A percentile compares a stretch with the other conserved stretches of the same genome.
These are phyloP conservation scores for Ogataea corticis DNA, from an alignment of 805 yeast genomes.

Conservation along the genomic window DNA sequence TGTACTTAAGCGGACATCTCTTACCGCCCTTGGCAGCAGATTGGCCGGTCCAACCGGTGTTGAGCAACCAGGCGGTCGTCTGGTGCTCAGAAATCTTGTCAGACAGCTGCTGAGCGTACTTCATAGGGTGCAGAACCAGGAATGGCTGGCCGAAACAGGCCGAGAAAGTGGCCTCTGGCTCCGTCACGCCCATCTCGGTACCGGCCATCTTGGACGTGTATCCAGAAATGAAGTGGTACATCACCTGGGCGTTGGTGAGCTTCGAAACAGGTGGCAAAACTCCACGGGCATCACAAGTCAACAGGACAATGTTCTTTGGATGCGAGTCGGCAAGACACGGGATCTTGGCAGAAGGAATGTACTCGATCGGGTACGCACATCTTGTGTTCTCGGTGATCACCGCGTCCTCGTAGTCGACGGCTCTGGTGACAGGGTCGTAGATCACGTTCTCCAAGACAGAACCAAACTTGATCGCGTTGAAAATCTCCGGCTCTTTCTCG, in stretches of 20 bases:
- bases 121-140: conserved; percentile 97
- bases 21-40: conserved; percentile 91
- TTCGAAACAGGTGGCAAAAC: conserved; percentile 96
- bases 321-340: conserved; percentile 90
- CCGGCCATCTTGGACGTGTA: conserved; percentile 99
- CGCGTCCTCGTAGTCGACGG: conserved; percentile 81
- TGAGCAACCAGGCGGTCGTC: conserved; percentile 93
- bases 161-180: conserved; percentile 96
- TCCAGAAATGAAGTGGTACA: conserved; percentile 98
- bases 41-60: conserved; percentile 98
- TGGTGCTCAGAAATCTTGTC: conserved; percentile 87
- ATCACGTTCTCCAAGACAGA: conserved; percentile 91
- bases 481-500: conserved; percentile 97
- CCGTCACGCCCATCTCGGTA: conserved; percentile 97
- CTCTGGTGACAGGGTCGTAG: conserved; percentile 75
- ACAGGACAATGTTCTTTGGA: conserved; percentile 87
- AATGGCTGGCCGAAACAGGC: conserved; percentile 99
- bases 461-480: conserved; percentile 91
- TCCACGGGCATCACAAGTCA: conserved; percentile 98
- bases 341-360: conserved; percentile 91
- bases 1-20: conserved; percentile 96
- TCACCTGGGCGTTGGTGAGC: conserved; percentile 91
- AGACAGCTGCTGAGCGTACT: conserved; percentile 92
- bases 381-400: conserved; percentile 95
- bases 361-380: conserved; percentile 98